Base-by-base conservation (phyloP, 495 filamentous ascomycete genomes). In the Oidiodendron maius region DNA sequence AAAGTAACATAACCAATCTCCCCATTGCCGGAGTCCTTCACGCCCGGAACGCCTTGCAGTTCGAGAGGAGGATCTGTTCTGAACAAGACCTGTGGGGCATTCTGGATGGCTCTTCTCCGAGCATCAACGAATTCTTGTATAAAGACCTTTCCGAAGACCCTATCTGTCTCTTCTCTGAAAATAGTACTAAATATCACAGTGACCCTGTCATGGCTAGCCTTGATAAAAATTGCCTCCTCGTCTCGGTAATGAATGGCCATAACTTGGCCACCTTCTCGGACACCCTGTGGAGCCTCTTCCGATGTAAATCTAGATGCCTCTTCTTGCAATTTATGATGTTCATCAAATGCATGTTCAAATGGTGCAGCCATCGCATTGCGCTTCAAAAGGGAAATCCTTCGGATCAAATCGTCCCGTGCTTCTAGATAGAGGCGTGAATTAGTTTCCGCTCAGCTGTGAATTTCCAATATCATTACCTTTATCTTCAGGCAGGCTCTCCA, bases 171-270 rank as follows among this genome's bases (percentile, higher is more conserved):
- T 64, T 98, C 94, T 30, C 91, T 69, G 75, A 98, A 98, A 42
- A 97, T 81, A 26, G 93, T 98, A 67, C 89, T 95, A 79, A 98
- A 98, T 61, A 98, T 97, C 59, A 98, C 91, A 0, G 93, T 98
- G 32, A 98, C 94, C 45, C 93, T 83, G 62, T 98, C 93, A 64
- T 90, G 85, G 64, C 86, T 94, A 25, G 93, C 91, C 67, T 97
- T 96, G 72, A 98, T 89, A 66, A 95, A 98, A 62, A 98, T 96
- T n/a, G 93, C 93, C 63, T 98, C 93, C 71, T 97, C 93, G 55
- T 98, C 94, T 15, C 93, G 83, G 70, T 98, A 97, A 58, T 96
- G 91, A 50, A 98, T 93, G 2, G 91, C 84, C 84, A 93, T 95
- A 20, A 96, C 85, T 55, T 94, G 84, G 32, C 90, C 90, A 23